phyloP scores from a whole-genome alignment of 2,329 filamentous ascomycete species.

The Furcasterigmium sp. region DNA sequence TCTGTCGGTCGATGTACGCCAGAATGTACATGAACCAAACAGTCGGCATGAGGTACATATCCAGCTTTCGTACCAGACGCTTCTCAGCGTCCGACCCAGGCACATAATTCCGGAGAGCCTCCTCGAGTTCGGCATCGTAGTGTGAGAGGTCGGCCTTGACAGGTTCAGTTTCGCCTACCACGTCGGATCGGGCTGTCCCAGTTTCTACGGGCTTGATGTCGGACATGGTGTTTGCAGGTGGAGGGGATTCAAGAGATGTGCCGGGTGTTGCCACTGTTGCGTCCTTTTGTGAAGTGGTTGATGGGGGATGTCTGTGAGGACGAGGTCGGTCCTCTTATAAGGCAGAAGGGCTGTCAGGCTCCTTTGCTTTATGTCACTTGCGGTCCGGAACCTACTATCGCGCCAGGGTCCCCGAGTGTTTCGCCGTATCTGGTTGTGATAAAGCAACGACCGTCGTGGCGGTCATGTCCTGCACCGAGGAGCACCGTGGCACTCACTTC shows the following conservation, averaged over 20 bases:
- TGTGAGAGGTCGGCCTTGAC: conserved; percentile 1
- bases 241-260: not conserved
- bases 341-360: no score
- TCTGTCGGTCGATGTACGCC: conserved; percentile 19
- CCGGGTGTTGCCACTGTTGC: no score
- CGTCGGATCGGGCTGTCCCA: not conserved
- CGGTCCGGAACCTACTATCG: no score
- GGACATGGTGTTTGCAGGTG: not conserved
- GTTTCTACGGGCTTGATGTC: conserved; percentile 4
- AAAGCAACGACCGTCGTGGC: no score
- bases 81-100: conserved; percentile 9
- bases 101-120: conserved; percentile 6
- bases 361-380: no score
- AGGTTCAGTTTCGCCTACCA: conserved; percentile 2
- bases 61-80: conserved; percentile 20
- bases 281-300: no score
- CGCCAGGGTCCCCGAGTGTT: no score
- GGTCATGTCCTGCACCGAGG: no score
- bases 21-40: conserved; percentile 24
- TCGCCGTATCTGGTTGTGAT: no score
- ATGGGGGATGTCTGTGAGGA: no score
- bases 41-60: conserved; percentile 21
- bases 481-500: no score
- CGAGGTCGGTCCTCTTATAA: no score
- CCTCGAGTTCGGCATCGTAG: conserved; percentile 4